Conservation (phyloP, 1,284 basidiomycete species). For the Rhizoctonia solani region DNA sequence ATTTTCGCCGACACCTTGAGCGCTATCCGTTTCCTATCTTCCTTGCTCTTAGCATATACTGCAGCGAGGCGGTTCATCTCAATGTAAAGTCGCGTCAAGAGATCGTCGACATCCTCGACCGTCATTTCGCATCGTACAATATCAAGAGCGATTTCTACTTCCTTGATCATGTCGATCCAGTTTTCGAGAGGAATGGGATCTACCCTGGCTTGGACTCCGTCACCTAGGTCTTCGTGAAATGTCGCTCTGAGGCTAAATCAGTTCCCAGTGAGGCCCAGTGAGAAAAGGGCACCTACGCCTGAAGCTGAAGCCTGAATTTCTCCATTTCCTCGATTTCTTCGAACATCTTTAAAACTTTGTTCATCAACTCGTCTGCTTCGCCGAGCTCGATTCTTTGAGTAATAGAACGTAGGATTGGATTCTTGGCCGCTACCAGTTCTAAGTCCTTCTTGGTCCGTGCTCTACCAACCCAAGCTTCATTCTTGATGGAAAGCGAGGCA, state of each 20-base stretch:
- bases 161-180: neutral
- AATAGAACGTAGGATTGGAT: neutral
- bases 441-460: too few species aligned
- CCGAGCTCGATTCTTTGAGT: neutral
- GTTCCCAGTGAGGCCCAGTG: too few species aligned
- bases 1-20: neutral
- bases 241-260: too few species aligned
- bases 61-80: neutral
- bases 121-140: slow-evolving; percentile 5
- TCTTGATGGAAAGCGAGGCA: too few species aligned
- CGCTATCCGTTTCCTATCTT: neutral
- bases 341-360: neutral
- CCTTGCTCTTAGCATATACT: neutral
- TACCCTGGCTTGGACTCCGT: neutral
- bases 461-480: too few species aligned
- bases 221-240: too few species aligned
- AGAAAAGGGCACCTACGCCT: too few species aligned
- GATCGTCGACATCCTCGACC: slow-evolving; percentile 4
- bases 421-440: neutral
- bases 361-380: neutral
- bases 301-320: too few species aligned
- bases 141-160: neutral
- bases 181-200: too few species aligned
- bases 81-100: neutral
- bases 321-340: too few species aligned